Evolutionary conservation across 306 rosid genomes (phyloP), one percentile per base, ranked within the genome.

Genomic region (Lathyrus oleraceus): DNA sequence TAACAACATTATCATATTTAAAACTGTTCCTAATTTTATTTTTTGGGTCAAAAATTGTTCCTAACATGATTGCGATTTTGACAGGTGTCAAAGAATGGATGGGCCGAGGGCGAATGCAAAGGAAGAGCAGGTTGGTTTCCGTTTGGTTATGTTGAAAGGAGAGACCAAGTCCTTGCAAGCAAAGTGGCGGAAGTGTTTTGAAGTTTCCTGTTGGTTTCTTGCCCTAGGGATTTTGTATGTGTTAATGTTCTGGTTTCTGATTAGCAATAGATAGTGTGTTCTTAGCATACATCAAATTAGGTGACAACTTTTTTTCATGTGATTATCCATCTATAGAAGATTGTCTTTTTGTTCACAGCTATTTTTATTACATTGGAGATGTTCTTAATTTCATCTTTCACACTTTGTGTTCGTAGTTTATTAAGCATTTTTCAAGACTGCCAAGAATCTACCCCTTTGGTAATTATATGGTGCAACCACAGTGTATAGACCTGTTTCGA

Each of bases 71-170:
- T 65, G 23, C 59, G 60, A 11, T 60, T 48, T 72, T 62, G 59
- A 75, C 86, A 94, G 97, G 97, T 94, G 52, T 36, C 88, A 12
- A 90, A 88, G 91, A 87, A 84, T 39, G 98, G 98, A 66, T 94
- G 98, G 98, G 98, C 98, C 4, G 98, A 94, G 87, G 98, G 98
- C 6, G 98, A 94, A 87, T 84, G 96, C 90, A 88, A 90, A 80
- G 98, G 98, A 16, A 90, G 25, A 83, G 97, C 97, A 20, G 98
- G 97, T 52, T 90, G 98, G 98, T 94, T 94, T 82, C 97, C 98
- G 10, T 88, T 85, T 61, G 97, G 97, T 77, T 90, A 87, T 57
- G 66, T 94, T 5, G 98, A 94, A 82, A 87, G 94, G 82, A 83
- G 92, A 81, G 98, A 94, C 12, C 85, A 92, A 49, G 91, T 94